Percentiles rank a stretch among this genome's conserved stretches.
Conservation (phyloP, 345 rosid species). For the Hibiscus trionum region DNA sequence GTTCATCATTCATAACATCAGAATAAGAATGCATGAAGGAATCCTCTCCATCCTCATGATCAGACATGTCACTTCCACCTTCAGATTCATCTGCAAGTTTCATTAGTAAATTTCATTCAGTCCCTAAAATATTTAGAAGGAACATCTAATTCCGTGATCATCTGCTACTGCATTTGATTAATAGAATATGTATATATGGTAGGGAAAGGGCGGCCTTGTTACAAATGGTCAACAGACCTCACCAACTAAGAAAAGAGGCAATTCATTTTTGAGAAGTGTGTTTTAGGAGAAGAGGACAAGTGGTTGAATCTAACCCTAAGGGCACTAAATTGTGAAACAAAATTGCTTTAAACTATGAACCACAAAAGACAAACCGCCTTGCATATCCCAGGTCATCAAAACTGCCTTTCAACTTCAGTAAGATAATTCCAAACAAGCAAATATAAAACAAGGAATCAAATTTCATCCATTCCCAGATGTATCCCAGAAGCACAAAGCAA, state of each 20-base stretch:
- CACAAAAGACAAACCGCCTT: not conserved
- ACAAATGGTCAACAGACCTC: not conserved
- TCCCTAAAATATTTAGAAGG: not conserved
- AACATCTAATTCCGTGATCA: not conserved
- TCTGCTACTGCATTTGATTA: not conserved
- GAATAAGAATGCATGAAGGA: conserved; percentile 54
- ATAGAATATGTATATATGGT: not conserved
- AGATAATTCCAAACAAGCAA: not conserved
- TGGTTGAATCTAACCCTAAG: not conserved
- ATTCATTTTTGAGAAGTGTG: not conserved
- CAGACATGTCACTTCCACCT: conserved; percentile 35
- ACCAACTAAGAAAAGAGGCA: not conserved
- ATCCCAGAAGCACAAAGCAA: not conserved
- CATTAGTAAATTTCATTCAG: not conserved
- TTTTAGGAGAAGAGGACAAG: not conserved
- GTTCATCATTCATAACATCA: conserved; percentile 54
- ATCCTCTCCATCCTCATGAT: conserved; percentile 37
- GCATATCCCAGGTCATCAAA: not conserved
- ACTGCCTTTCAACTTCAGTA: not conserved
- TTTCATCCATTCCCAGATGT: not conserved
- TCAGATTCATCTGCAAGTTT: conserved; percentile 42
- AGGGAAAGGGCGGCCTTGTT: not conserved
- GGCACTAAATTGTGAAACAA: not conserved
- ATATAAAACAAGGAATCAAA: not conserved
- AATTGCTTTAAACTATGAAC: not conserved